Evolutionary conservation across 352 stramenopile species (phyloP).

Genomic region (Pythium utonaiense): DNA sequence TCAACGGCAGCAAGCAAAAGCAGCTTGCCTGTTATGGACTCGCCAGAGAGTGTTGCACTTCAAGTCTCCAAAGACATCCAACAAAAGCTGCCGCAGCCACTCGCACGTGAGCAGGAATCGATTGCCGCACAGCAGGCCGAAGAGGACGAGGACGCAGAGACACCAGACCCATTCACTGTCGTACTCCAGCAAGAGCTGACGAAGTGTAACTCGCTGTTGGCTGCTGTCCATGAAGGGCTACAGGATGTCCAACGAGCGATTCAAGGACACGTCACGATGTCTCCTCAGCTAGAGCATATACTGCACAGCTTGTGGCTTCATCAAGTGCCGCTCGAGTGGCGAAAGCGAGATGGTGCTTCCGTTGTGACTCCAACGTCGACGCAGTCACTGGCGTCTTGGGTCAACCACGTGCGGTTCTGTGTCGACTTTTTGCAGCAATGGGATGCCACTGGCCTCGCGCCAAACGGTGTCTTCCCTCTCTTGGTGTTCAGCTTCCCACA

Average conservation of each 20-base stretch:
- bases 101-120: not conserved
- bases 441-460: slow-evolving; percentile 24
- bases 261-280: slow-evolving; percentile 56
- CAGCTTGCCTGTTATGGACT: not conserved
- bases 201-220: slow-evolving; percentile 46
- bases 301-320: slow-evolving; percentile 43
- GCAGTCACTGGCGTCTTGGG: slow-evolving; percentile 50
- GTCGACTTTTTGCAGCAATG: slow-evolving; percentile 60
- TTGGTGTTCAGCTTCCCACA: slow-evolving; percentile 73
- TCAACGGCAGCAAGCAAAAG: not conserved
- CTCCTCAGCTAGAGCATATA: slow-evolving; percentile 44
- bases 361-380: slow-evolving; percentile 24
- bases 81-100: slow-evolving; percentile 11
- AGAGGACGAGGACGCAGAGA: not conserved
- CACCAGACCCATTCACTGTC: slow-evolving; percentile 48
- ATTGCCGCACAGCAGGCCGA: not conserved
- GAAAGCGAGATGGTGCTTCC: slow-evolving; percentile 33
- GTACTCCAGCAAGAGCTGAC: slow-evolving; percentile 65
- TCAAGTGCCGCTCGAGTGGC: slow-evolving; percentile 60
- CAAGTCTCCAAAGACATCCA: slow-evolving; percentile 22
- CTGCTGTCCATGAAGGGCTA: slow-evolving; percentile 36
- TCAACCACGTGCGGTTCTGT: slow-evolving; percentile 50
- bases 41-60: slow-evolving; percentile 8
- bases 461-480: slow-evolving; percentile 43
- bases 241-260: slow-evolving; percentile 53